Evolutionary conservation across 2,329 filamentous ascomycete species (phyloP), one percentile per base, ranked within the genome.

Genomic region (Fusarium oxysporum): DNA sequence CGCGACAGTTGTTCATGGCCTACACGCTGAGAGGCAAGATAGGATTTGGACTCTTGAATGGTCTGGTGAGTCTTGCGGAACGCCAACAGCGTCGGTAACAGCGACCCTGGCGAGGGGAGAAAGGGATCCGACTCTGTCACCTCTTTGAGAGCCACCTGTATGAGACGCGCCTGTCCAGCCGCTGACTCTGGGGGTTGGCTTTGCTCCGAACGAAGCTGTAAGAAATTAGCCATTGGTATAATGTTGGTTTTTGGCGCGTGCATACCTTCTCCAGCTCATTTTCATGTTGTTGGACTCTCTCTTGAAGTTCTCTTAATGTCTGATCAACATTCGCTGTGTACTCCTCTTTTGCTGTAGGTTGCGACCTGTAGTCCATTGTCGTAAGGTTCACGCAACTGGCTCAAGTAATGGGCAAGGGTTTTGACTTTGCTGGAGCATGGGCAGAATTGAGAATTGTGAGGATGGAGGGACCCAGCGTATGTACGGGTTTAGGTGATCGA

Each of bases 11-110:
- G 79, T 51, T 86, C 83, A 8, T 87, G 80, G 4, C 83, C 80
- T 10, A 80, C 65, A 19, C 80, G 80, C 40, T 87, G 86, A 8
- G 83, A 80, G 8, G 80, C 78, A 17, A 93, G 85, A 59, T 90
- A 90, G 25, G 84, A 82, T 72, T 89, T 90, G 23, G 91, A 92
- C 73, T 93, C 91, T 66, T 86, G 81, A 54, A 93, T 88, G 21
- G 90, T 90, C 63, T 88, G 85, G 65, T 91, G 87, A 6, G 92
- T 91, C 75, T 88, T 90, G 57, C 92, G 90, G 60, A 94, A 82
- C 10, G 93, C 93, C 44, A 96, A 80, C 8, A 97, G 84, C 11
- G 91, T 89, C 7, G 93, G 92, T 11, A 96, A 81, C 10, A 91
- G 85, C 25, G 93, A 96, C 55, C 87, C 89, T 14, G 89, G 83